phyloP scores from a whole-genome alignment of 805 yeast species.

The Teunomyces barrocoloradensis region DNA sequence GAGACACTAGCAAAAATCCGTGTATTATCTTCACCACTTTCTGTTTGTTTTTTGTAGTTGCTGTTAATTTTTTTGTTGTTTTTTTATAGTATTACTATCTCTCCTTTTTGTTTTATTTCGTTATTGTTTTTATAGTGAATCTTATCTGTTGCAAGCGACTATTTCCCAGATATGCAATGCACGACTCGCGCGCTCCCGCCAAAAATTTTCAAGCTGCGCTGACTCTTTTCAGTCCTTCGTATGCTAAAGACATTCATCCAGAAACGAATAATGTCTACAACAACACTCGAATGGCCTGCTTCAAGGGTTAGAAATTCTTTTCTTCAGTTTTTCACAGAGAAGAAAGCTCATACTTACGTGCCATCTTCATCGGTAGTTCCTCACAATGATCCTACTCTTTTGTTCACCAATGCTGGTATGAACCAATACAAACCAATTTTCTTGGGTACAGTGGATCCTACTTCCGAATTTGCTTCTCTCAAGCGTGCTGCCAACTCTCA shows the following conservation, averaged over 20 bases:
- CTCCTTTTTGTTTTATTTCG: background rate
- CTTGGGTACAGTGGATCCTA: slow-evolving; percentile 95
- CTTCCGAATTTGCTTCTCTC: slow-evolving; percentile 78
- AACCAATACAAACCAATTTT: slow-evolving; percentile 98
- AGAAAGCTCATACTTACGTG: slow-evolving; percentile 70
- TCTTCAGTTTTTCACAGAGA: slow-evolving; percentile 70
- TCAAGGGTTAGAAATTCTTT: slow-evolving; percentile 76
- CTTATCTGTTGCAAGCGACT: background rate
- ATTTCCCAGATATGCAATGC: background rate
- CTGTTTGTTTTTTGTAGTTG: background rate
- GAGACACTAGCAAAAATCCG: slow-evolving; percentile 6
- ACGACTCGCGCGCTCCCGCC: background rate
- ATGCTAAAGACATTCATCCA: slow-evolving; percentile 14
- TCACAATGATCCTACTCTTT: slow-evolving; percentile 93
- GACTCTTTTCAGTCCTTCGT: background rate
- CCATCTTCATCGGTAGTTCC: slow-evolving; percentile 96
- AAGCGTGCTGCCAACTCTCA: slow-evolving; percentile 94
- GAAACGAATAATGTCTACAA: slow-evolving; percentile 19
- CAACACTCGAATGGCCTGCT: slow-evolving; percentile 40
- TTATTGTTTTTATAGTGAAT: background rate
- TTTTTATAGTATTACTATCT: slow-evolving; percentile 6
- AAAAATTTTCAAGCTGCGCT: slow-evolving; percentile 3
- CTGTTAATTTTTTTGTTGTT: background rate
- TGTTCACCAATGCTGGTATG: slow-evolving; percentile 99
- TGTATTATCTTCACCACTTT: background rate